Conservation (phyloP, 2,329 filamentous ascomycete species). For the Leptographium lundbergii region DNA sequence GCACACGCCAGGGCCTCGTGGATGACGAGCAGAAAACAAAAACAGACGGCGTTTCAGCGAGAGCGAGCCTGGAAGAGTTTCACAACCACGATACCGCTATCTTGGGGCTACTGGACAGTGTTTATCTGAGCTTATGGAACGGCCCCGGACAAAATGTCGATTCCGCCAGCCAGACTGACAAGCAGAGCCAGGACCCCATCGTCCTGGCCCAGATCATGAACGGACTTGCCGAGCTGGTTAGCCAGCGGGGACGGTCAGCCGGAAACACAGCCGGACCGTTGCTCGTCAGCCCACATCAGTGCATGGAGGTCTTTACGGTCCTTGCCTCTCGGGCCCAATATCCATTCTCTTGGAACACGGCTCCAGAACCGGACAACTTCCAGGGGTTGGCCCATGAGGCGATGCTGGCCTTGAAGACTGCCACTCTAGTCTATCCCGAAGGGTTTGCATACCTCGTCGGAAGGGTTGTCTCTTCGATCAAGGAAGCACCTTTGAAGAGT, state of each 20-base stretch:
- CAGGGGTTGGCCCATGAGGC: slow-evolving; percentile 9
- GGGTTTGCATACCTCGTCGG: slow-evolving; percentile 8
- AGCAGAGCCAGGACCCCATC: slow-evolving; percentile 19
- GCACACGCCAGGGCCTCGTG: slow-evolving; percentile 29
- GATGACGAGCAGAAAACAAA: slow-evolving; percentile 9
- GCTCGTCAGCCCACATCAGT: slow-evolving; percentile 22
- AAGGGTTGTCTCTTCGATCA: background rate
- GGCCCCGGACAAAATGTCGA: slow-evolving; percentile 10
- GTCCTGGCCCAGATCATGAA: slow-evolving; percentile 29
- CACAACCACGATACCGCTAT: slow-evolving; percentile 26
- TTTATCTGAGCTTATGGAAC: slow-evolving; percentile 27
- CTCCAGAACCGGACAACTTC: background rate
- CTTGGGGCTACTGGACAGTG: slow-evolving; percentile 28
- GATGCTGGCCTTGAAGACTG: slow-evolving; percentile 8
- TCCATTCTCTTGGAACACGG: background rate
- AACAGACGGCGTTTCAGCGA: slow-evolving; percentile 7
- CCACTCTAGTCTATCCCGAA: slow-evolving; percentile 5
- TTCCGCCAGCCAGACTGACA: background rate
- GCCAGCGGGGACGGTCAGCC: slow-evolving; percentile 22
- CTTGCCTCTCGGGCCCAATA: slow-evolving; percentile 7
- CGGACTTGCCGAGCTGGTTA: slow-evolving; percentile 31
- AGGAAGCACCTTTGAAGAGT: background rate
- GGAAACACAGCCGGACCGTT: slow-evolving; percentile 7
- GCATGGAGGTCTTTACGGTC: slow-evolving; percentile 12
- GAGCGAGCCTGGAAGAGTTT: slow-evolving; percentile 19